Percentiles rank a stretch among this genome's conserved stretches.
These are phyloP conservation scores for Coemansia sp. DNA, from an alignment of 192 early-diverging fungal genomes.

Conservation along the genomic window DNA sequence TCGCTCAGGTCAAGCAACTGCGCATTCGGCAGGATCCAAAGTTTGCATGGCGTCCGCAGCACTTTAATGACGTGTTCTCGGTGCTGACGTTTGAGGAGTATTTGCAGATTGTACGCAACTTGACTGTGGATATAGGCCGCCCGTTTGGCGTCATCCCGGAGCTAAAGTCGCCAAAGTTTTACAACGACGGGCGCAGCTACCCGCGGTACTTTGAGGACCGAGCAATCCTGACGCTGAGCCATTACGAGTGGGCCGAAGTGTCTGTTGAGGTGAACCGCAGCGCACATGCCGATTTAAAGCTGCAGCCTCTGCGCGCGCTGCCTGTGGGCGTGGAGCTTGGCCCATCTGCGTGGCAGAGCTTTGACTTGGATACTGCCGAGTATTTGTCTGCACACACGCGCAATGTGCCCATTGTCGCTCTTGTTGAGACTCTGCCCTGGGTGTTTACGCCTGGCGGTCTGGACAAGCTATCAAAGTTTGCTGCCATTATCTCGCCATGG, in stretches of 20 bases:
- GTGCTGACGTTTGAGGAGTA: conserved; percentile 53
- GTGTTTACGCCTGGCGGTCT: conserved; percentile 41
- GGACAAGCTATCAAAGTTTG: conserved; percentile 30
- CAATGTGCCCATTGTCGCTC: conserved; percentile 25
- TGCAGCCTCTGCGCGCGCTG: conserved; percentile 9
- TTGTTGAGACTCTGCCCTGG: conserved; percentile 36
- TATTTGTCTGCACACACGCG: conserved; percentile 31
- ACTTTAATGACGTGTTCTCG: conserved; percentile 43
- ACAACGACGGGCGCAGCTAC: conserved; percentile 34
- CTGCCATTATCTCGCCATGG: conserved; percentile 46
- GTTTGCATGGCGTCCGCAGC: conserved; percentile 38
- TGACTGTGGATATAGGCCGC: conserved; percentile 25
- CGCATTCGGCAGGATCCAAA: conserved; percentile 28
- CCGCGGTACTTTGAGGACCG: conserved; percentile 50
- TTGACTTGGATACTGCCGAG: conserved; percentile 48
- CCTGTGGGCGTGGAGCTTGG: conserved; percentile 14
- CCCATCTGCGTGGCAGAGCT: conserved; percentile 44
- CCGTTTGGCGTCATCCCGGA: conserved; percentile 51
- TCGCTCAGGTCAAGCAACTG: conserved; percentile 32
- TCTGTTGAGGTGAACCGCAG: conserved; percentile 18
- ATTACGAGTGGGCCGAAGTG: conserved; percentile 43
- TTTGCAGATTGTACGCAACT: conserved; percentile 38
- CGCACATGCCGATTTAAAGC: conserved; percentile 20
- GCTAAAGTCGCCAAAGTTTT: conserved; percentile 51
- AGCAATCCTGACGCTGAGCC: conserved; percentile 35